A percentile compares a stretch with the other conserved stretches of the same genome.
Evolutionary conservation across 1,284 basidiomycete species (phyloP).

Genomic region (Exobasidium cylindrosporum): DNA sequence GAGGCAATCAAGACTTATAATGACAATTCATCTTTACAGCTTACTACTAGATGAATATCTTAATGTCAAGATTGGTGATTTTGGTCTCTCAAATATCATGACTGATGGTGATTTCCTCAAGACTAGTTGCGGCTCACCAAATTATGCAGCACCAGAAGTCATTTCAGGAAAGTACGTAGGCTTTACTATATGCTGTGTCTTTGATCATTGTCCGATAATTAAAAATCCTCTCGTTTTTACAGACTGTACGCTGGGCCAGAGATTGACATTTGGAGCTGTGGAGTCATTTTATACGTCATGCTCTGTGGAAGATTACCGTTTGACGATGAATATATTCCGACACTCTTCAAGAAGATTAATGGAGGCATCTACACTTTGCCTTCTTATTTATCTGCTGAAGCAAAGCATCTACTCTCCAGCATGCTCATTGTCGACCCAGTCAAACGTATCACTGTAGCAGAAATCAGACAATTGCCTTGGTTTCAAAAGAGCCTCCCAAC

Average conservation of each 20-base stretch:
- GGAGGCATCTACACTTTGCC: constrained; percentile 51
- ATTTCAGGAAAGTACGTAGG: constrained; percentile 38
- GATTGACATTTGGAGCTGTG: constrained; percentile 55
- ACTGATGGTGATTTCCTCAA: constrained; percentile 55
- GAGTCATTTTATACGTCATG: constrained; percentile 55
- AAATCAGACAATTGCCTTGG: constrained; percentile 52
- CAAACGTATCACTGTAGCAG: constrained; percentile 52
- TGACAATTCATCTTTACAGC: constrained; percentile 4
- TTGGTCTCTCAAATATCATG: constrained; percentile 55
- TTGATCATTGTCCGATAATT: not conserved
- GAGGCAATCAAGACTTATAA: not conserved
- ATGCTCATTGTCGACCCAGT: constrained; percentile 55
- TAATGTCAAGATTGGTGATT: constrained; percentile 55
- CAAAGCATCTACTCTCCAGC: constrained; percentile 45
- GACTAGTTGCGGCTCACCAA: constrained; percentile 53
- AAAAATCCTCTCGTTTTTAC: not conserved
- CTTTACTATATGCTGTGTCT: constrained; percentile 10
- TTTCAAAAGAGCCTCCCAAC: constrained; percentile 50
- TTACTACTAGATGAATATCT: constrained; percentile 50
- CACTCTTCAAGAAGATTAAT: constrained; percentile 55
- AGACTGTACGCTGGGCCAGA: constrained; percentile 52
- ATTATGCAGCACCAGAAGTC: constrained; percentile 55
- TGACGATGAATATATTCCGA: constrained; percentile 54
- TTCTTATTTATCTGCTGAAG: constrained; percentile 48
- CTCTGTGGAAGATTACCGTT: constrained; percentile 52